Base-by-base conservation (phyloP, 2,329 filamentous ascomycete genomes). In the Berkeleyomyces rouxiae region DNA sequence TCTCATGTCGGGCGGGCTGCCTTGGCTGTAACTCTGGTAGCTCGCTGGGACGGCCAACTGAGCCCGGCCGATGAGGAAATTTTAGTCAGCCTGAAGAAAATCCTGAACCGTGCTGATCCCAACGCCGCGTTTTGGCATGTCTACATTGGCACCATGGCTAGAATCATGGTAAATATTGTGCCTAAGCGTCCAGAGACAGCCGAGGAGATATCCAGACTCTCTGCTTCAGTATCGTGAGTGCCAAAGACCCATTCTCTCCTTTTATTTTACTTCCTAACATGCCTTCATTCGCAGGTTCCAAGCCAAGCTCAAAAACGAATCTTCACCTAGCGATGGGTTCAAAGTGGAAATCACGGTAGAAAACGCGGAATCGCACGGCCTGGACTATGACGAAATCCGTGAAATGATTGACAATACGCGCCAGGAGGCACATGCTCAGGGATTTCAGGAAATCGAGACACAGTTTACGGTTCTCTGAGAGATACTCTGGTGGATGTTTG, bases 1-100 rank as follows among this genome's bases (percentile, higher is more conserved):
- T 84, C 83, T 1, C 90, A 96, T 70, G 72, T 83, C 53, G 79
- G 84, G 59, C 81, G 90, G 10, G 86, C 87, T 0, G 72, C 88
- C 1, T 76, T 96, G 2, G 88, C 83, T 0, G 74, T 95, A 3
- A 79, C 86, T 0, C 76, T 88, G 1, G 90, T 84, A 67, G 83
- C 86, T 55, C 79, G 90, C 67, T 95, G 89, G 83, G 86, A 84
- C 16, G 83, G 82, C 2, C 79, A 81, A 57, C 69, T 83, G 3
- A 76, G 76, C 0, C 76, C 77, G 1, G 70, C 74, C 0, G 81
- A 85, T 65, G 68, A 69, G 11, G 70, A 72, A 55, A 70, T 81
- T 10, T 72, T 76, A 63, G 67, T 68, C 3, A 73, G 74, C 4
- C 70, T 82, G n/a, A 72, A 72, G 42, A 70, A 68, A 13, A 69